Conservation (phyloP, 305 asterid species). For the Rubia balearica region DNA sequence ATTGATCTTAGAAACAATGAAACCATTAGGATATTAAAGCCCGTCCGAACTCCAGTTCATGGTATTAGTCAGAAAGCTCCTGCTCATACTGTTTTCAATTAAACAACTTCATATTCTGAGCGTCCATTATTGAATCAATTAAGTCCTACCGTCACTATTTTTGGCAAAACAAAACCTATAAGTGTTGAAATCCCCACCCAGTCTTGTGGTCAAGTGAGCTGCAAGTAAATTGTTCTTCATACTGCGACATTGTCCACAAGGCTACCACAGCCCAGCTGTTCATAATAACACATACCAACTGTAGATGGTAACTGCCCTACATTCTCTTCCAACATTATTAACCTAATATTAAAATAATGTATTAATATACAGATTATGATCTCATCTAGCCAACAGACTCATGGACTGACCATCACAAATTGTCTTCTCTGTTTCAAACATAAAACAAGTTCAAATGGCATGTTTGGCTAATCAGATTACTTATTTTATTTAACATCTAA, state of each 20-base stretch:
- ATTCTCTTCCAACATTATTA: neutral
- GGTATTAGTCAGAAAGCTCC: neutral
- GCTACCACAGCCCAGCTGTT: neutral
- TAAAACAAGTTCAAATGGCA: neutral
- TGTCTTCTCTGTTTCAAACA: neutral
- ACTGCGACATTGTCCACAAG: neutral
- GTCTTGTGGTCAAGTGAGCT: neutral
- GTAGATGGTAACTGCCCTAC: too few relatives aligned
- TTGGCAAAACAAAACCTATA: neutral
- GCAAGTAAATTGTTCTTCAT: neutral
- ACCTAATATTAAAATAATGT: neutral
- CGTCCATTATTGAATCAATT: neutral
- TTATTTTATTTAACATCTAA: neutral
- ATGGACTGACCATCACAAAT: neutral
- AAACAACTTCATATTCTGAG: neutral
- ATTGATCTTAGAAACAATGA: too few relatives aligned
- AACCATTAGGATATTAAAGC: too few relatives aligned
- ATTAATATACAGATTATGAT: neutral
- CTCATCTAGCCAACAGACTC: too few relatives aligned
- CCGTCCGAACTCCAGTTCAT: too few relatives aligned
- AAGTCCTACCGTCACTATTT: neutral
- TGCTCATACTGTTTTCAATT: neutral
- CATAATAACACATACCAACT: neutral
- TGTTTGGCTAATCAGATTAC: neutral
- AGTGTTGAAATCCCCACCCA: too few relatives aligned